Base-by-base conservation (phyloP, 352 stramenopile species). In the Pythium biforme region DNA sequence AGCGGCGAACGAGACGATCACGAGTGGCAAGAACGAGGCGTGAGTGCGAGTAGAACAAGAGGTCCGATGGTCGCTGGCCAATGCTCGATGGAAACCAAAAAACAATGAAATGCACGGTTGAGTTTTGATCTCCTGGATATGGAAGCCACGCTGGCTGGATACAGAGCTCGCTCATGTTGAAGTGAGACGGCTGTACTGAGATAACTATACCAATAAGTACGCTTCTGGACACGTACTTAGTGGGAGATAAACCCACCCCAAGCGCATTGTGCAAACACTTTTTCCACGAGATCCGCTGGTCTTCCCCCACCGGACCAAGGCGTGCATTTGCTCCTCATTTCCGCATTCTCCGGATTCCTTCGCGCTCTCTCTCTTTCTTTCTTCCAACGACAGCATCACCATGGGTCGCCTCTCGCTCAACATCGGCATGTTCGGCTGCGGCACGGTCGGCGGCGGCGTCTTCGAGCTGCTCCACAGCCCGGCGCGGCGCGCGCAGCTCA, bases 361-460 rank as follows among this genome's bases (percentile, higher is more conserved):
- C 55, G 23, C 34, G 27, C n/a, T 59, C 43, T 23, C 20, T 29
- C 29, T 51, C 51, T 39, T 22, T 45, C 25, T 22, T 49, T 25
- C 40, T 6, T 33, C 15, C 20, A 11, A 3, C 26, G 3, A 22
- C 41, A 23, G 54, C 29, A 50, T 17, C 48, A 73, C 19, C 27
- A 74, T 74, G 66, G 59, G 70, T 31, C 74, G 29, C 60, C 59
- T 80, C 34, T 73, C 68, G 33, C 77, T 91, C 59, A 89, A 85
- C 52, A 90, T 96, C 61, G 89, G 89, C 39, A 77, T 97, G 64
- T 95, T 97, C 65, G 89, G 89, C 61, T 94, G 89, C 63, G 89
- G 89, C 56, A 96, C 87, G 12, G 89, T 97, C 47, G 89, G 89
- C 59, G 87, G 83, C 55, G 89, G 89, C 62, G 87, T 97, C 40